Percentiles rank a stretch among this genome's conserved stretches.
Evolutionary conservation across 192 early-diverging fungal species (phyloP).

Genomic region (Umbelopsis ramanniana): DNA sequence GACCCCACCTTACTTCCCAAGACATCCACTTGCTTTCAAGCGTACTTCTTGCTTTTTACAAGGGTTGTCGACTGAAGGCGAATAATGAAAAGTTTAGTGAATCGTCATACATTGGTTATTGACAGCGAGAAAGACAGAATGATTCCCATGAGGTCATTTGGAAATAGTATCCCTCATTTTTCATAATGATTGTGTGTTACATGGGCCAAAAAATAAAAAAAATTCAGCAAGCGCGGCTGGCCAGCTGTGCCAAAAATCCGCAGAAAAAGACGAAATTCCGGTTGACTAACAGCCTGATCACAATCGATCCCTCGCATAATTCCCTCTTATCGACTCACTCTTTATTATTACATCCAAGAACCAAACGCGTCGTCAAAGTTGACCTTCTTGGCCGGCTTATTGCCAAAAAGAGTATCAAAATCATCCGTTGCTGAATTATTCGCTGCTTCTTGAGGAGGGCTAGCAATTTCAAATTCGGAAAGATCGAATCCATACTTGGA

Average conservation of each 20-base stretch:
- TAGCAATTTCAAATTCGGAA: slow-evolving; percentile 27
- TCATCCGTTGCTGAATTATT: background rate
- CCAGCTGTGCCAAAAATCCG: too few species aligned
- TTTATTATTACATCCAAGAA: slow-evolving; percentile 8
- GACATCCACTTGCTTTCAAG: too few species aligned
- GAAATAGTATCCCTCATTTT: background rate
- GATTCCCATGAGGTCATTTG: slow-evolving; percentile 19
- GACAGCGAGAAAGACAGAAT: background rate
- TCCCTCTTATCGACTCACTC: too few species aligned
- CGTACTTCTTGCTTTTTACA: too few species aligned
- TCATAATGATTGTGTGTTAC: too few species aligned
- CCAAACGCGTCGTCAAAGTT: slow-evolving; percentile 21
- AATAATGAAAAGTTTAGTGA: too few species aligned
- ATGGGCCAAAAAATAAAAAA: too few species aligned
- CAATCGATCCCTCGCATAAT: background rate
- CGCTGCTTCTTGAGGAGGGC: background rate
- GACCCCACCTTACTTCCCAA: too few species aligned
- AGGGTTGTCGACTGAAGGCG: too few species aligned
- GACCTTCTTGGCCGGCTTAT: slow-evolving; percentile 17
- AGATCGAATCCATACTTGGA: slow-evolving; percentile 43
- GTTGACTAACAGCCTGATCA: background rate
- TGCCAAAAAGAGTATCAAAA: slow-evolving; percentile 18
- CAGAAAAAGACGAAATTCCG: too few species aligned
- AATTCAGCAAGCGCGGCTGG: too few species aligned
- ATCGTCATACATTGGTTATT: too few species aligned